Conservation (phyloP, 2,329 filamentous ascomycete species). For the Cercospora janseana region DNA sequence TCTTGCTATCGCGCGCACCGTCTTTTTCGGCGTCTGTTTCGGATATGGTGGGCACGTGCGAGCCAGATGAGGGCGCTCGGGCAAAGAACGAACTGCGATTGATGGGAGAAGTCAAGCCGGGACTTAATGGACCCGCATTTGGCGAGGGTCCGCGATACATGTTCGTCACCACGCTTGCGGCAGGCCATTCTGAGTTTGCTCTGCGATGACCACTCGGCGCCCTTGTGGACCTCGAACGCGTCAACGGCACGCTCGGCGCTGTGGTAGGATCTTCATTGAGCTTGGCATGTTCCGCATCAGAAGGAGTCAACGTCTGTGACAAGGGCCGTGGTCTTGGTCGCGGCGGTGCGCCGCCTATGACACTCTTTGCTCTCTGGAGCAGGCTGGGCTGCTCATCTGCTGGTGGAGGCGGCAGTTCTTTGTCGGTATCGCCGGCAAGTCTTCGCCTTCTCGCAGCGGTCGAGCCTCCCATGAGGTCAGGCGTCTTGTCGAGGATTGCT, state of each 20-base stretch:
- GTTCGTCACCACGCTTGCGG: constrained; percentile 73
- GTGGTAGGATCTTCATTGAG: constrained; percentile 63
- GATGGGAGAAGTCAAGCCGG: constrained; percentile 59
- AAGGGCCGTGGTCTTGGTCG: constrained; percentile 35
- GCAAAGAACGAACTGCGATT: constrained; percentile 61
- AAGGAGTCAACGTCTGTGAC: constrained; percentile 32
- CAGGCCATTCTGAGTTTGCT: constrained; percentile 45
- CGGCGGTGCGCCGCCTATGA: constrained; percentile 46
- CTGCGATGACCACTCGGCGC: constrained; percentile 43
- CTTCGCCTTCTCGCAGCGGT: constrained; percentile 23
- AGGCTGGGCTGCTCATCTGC: constrained; percentile 54
- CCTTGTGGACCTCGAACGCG: constrained; percentile 49
- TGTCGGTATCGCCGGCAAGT: constrained; percentile 58
- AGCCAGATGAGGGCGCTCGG: constrained; percentile 46
- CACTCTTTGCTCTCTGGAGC: constrained; percentile 60
- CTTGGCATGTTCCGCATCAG: constrained; percentile 15
- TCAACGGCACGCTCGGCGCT: constrained; percentile 73
- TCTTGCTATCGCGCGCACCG: constrained; percentile 35
- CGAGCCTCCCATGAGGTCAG: constrained; percentile 56
- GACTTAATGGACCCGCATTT: constrained; percentile 32
- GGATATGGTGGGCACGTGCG: constrained; percentile 44
- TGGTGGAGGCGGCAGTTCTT: constrained; percentile 80
- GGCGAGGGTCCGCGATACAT: constrained; percentile 73
- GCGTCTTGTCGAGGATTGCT: constrained; percentile 81
- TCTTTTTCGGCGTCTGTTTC: constrained; percentile 27